These are phyloP conservation scores for Neurospora hispaniola DNA, from an alignment of 495 filamentous ascomycete species.

Conservation along the genomic window DNA sequence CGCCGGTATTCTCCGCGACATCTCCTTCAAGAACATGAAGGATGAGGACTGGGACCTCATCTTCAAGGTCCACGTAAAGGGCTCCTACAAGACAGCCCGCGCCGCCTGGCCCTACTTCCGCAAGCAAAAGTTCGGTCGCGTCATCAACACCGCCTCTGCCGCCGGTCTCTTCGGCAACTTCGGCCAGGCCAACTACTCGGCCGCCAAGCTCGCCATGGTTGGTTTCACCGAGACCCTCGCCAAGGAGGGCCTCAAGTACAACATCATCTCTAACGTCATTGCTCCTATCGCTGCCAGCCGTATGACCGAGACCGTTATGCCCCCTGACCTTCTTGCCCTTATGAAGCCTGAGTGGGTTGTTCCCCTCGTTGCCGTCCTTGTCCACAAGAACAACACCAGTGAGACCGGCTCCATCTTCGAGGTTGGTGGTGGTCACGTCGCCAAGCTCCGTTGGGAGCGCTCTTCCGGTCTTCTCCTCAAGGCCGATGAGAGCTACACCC, in stretches of 20 bases:
- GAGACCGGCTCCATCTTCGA: slow-evolving; percentile 91
- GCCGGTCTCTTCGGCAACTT: slow-evolving; percentile 94
- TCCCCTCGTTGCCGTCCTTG: slow-evolving; percentile 80
- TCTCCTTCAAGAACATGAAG: slow-evolving; percentile 99
- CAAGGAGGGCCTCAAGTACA: slow-evolving; percentile 97
- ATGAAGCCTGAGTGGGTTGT: slow-evolving; percentile 96
- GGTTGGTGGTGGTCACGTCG: slow-evolving; percentile 83
- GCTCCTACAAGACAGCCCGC: slow-evolving; percentile 91
- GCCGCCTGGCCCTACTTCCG: slow-evolving; percentile 97
- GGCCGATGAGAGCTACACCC: slow-evolving; percentile 78
- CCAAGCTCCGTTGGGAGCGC: slow-evolving; percentile 93
- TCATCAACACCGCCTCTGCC: slow-evolving; percentile 94
- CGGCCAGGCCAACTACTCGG: slow-evolving; percentile 95
- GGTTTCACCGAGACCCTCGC: slow-evolving; percentile 97
- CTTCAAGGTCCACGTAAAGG: slow-evolving; percentile 86
- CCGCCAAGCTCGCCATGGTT: slow-evolving; percentile 91
- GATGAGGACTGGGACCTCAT: slow-evolving; percentile 95
- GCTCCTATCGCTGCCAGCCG: slow-evolving; percentile 91
- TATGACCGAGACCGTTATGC: slow-evolving; percentile 98
- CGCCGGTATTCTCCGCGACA: slow-evolving; percentile 89
- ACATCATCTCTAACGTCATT: slow-evolving; percentile 93
- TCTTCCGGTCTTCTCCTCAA: slow-evolving; percentile 85
- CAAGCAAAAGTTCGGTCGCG: slow-evolving; percentile 93
- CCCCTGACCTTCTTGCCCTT: slow-evolving; percentile 77
- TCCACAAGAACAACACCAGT: slow-evolving; percentile 74